Evolutionary conservation across 2,329 filamentous ascomycete species (phyloP), one percentile per base, ranked within the genome.

Genomic region (Mariannaea sp.): DNA sequence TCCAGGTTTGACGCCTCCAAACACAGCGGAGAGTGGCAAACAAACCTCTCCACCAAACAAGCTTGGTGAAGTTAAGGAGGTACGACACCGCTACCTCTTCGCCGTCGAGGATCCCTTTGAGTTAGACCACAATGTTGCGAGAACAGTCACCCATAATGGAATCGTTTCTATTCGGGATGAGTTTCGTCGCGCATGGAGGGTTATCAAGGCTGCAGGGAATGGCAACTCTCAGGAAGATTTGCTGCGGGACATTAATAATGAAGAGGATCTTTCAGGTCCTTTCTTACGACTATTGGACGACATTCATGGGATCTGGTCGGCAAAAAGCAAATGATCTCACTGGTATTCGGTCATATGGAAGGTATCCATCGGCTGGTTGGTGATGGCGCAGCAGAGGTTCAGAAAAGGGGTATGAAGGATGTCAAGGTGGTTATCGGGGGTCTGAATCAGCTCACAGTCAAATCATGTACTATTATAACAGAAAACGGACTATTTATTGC

Each of bases 31-130:
- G 5, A 42, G 36, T 22, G 48, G 44, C 2, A 63, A 58, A 22
- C 55, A 55, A 16, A 45, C 47, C 5, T 55, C 56, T n/a, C 56
- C 57, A 6, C 50, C 56, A 20, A 65, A 8, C n/a, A 75, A 73
- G 45, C 58, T 68, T 9, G 66, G 66, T 5, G 77, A 80, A 26
- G 65, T 81, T 44, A 89, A 88, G 62, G 89, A 92, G 65, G 80
- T 93, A 12, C 83, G 89, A 2, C 84, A 92, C 65, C 84, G 91
- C 10, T 96, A 91, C 69, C 80, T 96, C 4, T 89, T 96, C 60
- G 90, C 90, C 26, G 92, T 97, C 55, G 92, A 96, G 68, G 92
- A 96, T 69, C 92, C 92, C 0, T 96, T 96, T 65, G 91, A 96
- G 74, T 73, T 86, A 2, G 86, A 91, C 33, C 91, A 96, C 72